Percentiles rank a stretch among this genome's conserved stretches.
Conservation (phyloP, 106 monocot species). For the Ottelia alismoides region DNA sequence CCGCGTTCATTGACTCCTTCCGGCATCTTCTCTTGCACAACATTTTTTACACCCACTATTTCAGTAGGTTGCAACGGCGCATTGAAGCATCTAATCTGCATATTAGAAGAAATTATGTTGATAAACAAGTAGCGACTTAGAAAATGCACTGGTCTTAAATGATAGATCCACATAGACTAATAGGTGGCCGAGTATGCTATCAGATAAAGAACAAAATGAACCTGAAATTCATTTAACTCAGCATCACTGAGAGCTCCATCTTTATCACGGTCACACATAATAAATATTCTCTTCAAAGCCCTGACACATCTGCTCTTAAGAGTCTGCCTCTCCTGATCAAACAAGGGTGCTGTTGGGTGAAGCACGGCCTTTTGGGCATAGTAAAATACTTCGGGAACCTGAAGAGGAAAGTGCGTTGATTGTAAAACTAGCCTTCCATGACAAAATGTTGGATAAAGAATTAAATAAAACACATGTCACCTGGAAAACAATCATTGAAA, state of each 20-base stretch:
- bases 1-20: constrained; percentile 80
- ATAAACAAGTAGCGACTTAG: constrained; percentile 31
- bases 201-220: constrained; percentile 8
- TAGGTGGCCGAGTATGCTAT: not conserved
- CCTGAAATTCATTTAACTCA: constrained; percentile 79
- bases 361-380: constrained; percentile 85
- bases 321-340: constrained; percentile 76
- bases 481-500: too few relatives aligned
- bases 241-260: constrained; percentile 62
- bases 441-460: not conserved
- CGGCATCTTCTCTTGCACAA: constrained; percentile 87
- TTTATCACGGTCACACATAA: too few relatives aligned
- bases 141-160: constrained; percentile 27
- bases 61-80: constrained; percentile 72
- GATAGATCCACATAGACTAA: not conserved
- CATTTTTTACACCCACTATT: constrained; percentile 62
- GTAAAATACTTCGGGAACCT: constrained; percentile 67
- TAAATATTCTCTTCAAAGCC: constrained; percentile 77
- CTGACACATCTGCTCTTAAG: constrained; percentile 61
- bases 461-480: too few relatives aligned
- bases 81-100: too few relatives aligned
- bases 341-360: constrained; percentile 68
- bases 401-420: constrained; percentile 1
- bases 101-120: too few relatives aligned
- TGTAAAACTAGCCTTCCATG: not conserved